Evolutionary conservation across 768 basidiomycete species (phyloP), one percentile per base, ranked within the genome.

Genomic region (Tephrocybe sp.): DNA sequence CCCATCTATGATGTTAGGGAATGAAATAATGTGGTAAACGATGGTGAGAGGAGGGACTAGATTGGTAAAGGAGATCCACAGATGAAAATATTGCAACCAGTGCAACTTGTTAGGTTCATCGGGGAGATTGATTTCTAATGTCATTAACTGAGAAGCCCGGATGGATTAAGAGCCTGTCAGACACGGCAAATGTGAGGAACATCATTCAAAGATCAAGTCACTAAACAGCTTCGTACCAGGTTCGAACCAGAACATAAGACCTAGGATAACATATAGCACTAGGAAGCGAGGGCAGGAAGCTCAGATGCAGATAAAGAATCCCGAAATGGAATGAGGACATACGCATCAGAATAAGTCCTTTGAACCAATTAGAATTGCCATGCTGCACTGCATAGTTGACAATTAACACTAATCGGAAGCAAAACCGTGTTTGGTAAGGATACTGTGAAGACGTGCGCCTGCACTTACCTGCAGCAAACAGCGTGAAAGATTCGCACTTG

Each of bases 311-410:
- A 12, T 16, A 31, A 3, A 33, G 19, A 44, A 14, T 40, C 9
- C 13, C 9, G 31, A 44, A 42, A 23, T 20, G 36, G 33, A 19
- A 23, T 39, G 40, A 49, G 30, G 3, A 70, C 79, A 55, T 65
- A 83, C 84, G 79, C 74, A 88, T 85, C 19, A 92, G 59, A 30
- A 79, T 69, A 59, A 76, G 73, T 2, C 90, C 91, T 67, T 96
- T 92, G n/a, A 97, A 74, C 74, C 93, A 97, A 65, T 95, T 96
- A 22, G 86, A 89, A 62, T 83, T 88, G 11, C 92, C 92, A 58
- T 97, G 94, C 43, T 83, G 79, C 5, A 95, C 80, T n/a, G 87
- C 84, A 61, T 89, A 91, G 61, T 88, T 90, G 67, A 96, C 90
- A 3, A 89, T 89, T 57, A 91, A 71, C 12, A 91, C 85, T 86